phyloP scores from a whole-genome alignment of 192 early-diverging fungal species.

The Cladochytrium replicatum region DNA sequence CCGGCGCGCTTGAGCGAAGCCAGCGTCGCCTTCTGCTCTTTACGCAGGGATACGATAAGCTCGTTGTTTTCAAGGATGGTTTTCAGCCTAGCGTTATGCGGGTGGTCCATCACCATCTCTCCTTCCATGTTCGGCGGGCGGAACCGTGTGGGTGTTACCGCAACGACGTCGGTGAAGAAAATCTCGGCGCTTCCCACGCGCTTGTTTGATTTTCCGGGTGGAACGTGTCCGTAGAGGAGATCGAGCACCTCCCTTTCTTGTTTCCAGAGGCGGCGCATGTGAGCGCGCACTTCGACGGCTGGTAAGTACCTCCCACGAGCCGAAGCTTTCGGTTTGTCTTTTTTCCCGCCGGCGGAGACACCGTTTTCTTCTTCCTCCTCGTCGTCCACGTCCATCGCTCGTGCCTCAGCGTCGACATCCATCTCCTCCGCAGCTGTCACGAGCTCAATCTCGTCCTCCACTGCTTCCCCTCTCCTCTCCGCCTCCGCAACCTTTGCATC shows the following conservation, averaged over 20 bases:
- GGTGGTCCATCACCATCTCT: slow-evolving; percentile 83
- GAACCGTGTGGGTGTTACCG: slow-evolving; percentile 88
- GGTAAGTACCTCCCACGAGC: slow-evolving; percentile 43
- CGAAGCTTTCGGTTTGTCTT: not conserved
- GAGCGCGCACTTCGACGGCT: slow-evolving; percentile 68
- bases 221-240: slow-evolving; percentile 64
- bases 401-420: slow-evolving; percentile 2
- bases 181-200: slow-evolving; percentile 51
- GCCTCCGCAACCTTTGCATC: slow-evolving; percentile 3
- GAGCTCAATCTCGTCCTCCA: not conserved
- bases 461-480: not conserved
- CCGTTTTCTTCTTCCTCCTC: slow-evolving; percentile 1
- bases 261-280: slow-evolving; percentile 64
- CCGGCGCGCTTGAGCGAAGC: not conserved
- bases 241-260: slow-evolving; percentile 67
- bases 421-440: slow-evolving; percentile 1
- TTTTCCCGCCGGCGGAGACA: not conserved
- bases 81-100: slow-evolving; percentile 85
- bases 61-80: slow-evolving; percentile 75
- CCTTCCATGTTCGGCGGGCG: slow-evolving; percentile 86
- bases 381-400: slow-evolving; percentile 9
- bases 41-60: slow-evolving; percentile 30
- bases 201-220: slow-evolving; percentile 13
- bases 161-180: slow-evolving; percentile 88
- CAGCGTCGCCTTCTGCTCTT: slow-evolving; percentile 6